A percentile compares a stretch with the other conserved stretches of the same genome.
These are phyloP conservation scores for Wickerhamomyces chaumierensis DNA, from an alignment of 805 yeast species.

Conservation along the genomic window DNA sequence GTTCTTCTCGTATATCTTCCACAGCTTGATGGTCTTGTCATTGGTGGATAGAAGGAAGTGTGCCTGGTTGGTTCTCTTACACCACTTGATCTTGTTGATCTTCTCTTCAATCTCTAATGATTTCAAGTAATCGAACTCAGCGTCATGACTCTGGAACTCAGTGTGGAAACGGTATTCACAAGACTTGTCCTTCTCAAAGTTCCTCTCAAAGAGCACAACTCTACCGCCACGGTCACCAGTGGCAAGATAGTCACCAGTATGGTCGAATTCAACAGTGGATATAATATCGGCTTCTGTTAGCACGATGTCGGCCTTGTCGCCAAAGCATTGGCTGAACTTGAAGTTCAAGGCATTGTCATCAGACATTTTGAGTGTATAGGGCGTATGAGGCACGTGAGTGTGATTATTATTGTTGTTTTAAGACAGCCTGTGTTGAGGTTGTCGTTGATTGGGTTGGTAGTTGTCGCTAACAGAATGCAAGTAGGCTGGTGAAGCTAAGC, in stretches of 20 bases:
- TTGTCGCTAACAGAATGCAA: too few relatives aligned
- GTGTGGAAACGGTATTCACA: conserved; percentile 95
- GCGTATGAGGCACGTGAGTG: too few relatives aligned
- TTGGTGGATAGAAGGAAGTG: conserved; percentile 85
- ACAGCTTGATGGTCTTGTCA: conserved; percentile 95
- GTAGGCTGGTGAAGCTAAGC: too few relatives aligned
- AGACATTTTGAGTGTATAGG: conserved; percentile 8
- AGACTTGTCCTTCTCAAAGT: conserved; percentile 52
- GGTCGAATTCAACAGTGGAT: conserved; percentile 93
- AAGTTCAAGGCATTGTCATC: conserved; percentile 26
- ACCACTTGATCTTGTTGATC: conserved; percentile 96
- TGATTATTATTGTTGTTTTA: too few relatives aligned
- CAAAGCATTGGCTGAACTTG: conserved; percentile 94
- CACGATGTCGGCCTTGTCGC: conserved; percentile 96
- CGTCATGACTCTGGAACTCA: conserved; percentile 97
- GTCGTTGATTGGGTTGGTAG: too few relatives aligned
- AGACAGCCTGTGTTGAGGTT: too few relatives aligned
- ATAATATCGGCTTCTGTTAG: conserved; percentile 96
- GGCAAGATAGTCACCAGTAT: conserved; percentile 88
- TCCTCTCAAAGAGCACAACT: conserved; percentile 90
- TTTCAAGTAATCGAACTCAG: conserved; percentile 94
- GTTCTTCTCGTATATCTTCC: conserved; percentile 91
- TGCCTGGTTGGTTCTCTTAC: conserved; percentile 79
- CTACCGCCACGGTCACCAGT: conserved; percentile 99
- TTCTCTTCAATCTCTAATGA: conserved; percentile 96